Percentiles rank a stretch among this genome's conserved stretches.
Conservation (phyloP, 495 filamentous ascomycete species). For the Durotheca rogersii region DNA sequence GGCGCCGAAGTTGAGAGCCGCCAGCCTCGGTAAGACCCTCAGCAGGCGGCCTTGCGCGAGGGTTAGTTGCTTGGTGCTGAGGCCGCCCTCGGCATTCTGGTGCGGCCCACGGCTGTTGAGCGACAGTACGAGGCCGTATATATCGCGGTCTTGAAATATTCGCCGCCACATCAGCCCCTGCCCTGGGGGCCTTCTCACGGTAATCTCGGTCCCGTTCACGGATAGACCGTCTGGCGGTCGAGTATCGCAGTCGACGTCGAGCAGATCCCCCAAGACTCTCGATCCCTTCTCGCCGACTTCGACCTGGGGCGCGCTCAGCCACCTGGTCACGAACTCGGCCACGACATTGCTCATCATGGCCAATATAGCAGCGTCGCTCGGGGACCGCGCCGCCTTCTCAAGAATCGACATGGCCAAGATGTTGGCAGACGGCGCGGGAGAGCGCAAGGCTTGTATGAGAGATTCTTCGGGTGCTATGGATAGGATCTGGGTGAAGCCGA, state of each 20-base stretch:
- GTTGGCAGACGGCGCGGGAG: constrained; percentile 66
- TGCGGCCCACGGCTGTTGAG: constrained; percentile 53
- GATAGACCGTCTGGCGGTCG: constrained; percentile 46
- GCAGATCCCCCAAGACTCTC: constrained; percentile 64
- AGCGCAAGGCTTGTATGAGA: constrained; percentile 56
- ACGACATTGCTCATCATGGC: constrained; percentile 65
- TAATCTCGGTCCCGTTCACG: constrained; percentile 34
- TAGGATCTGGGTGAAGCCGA: constrained; percentile 52
- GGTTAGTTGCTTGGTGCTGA: constrained; percentile 65
- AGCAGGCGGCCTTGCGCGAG: constrained; percentile 77
- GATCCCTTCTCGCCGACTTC: constrained; percentile 71
- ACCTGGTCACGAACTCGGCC: constrained; percentile 61
- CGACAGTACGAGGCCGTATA: constrained; percentile 65
- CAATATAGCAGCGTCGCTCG: constrained; percentile 67
- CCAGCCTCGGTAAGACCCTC: constrained; percentile 67
- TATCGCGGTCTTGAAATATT: constrained; percentile 63
- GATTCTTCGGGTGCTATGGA: constrained; percentile 55
- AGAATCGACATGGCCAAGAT: constrained; percentile 68
- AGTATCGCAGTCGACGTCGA: constrained; percentile 65
- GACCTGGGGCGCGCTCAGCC: constrained; percentile 69
- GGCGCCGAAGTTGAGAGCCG: constrained; percentile 61
- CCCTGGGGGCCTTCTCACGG: constrained; percentile 47
- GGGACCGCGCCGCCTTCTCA: constrained; percentile 63
- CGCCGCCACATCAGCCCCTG: constrained; percentile 73
- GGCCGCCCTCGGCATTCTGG: constrained; percentile 39